These are phyloP conservation scores for Lizonia empirigonia DNA, from an alignment of 2,329 filamentous ascomycete species.

Conservation along the genomic window DNA sequence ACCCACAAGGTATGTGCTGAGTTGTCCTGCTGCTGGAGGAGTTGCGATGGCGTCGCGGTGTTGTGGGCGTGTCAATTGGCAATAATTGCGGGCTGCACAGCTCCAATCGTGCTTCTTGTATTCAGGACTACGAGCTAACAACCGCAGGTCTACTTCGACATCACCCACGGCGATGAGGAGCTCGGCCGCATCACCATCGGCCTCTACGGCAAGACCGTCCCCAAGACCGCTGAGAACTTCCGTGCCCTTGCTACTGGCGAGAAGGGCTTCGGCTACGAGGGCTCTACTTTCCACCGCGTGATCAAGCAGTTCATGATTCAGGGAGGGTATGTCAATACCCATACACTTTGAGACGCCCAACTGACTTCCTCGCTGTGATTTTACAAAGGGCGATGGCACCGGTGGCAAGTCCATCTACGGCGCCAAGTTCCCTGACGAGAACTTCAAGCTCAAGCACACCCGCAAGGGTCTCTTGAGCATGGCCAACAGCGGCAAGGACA, in stretches of 20 bases:
- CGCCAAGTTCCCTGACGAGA: constrained; percentile 83
- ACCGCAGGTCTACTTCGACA: constrained; percentile 76
- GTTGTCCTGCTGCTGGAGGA: not conserved
- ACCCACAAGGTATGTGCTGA: constrained; percentile 73
- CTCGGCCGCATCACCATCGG: constrained; percentile 79
- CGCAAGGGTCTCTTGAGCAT: constrained; percentile 78
- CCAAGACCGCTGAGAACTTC: constrained; percentile 73
- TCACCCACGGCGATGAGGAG: constrained; percentile 74
- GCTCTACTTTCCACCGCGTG: constrained; percentile 84
- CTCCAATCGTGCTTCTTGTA: not conserved
- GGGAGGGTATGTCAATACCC: constrained; percentile 61
- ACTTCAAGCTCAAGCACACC: constrained; percentile 93
- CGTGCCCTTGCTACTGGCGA: constrained; percentile 80
- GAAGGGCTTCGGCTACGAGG: constrained; percentile 84
- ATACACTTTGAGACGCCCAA: not conserved
- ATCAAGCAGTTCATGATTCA: constrained; percentile 94
- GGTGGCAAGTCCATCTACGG: constrained; percentile 91
- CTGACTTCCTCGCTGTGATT: constrained; percentile 57
- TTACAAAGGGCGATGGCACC: constrained; percentile 80
- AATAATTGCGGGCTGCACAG: not conserved
- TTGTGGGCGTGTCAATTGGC: constrained; percentile 12
- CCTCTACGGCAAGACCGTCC: constrained; percentile 85
- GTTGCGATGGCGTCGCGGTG: not conserved
- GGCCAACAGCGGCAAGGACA: constrained; percentile 79
- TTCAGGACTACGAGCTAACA: not conserved